Evolutionary conservation across 768 basidiomycete species (phyloP), one percentile per base, ranked within the genome.

Genomic region (Leccinum boreale): DNA sequence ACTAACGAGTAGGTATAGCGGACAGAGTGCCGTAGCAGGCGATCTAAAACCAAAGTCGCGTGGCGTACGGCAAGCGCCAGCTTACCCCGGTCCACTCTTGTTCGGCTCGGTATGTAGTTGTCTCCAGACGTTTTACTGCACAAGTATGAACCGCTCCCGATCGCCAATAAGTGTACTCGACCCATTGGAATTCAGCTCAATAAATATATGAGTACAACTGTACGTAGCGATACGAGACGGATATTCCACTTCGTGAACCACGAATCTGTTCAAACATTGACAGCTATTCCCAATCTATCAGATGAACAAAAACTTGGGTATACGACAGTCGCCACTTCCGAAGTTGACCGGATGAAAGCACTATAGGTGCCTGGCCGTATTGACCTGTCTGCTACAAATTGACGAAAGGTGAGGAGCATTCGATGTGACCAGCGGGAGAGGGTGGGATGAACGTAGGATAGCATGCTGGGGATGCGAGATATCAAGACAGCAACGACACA

Each of bases 401-500:
- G 28, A 55, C 42, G 58, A 61, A n/a, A 59, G 8, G 46, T 19
- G 46, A 55, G 45, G 57, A 51, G 52, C 47, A 56, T 23, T 14
- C 39, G n/a, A 39, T 39, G 17, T 4, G 36, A 39, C 36, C 36
- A 39, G 56, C 3, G 51, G n/a, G 15, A 14, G 26, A 36, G 19
- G 6, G n/a, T 15, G 49, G 36, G 21, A 35, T 53, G 53, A 10
- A 45, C 14, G 19, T 58, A 39, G 47, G 52, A 66, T 62, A 70
- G 63, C 67, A 58, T 67, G 68, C 58, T 36, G 12, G 46, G 35
- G 51, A 46, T 54, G 60, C 53, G 54, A 62, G 65, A 69, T 60
- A 65, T 62, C 67, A 66, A 65, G 58, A 71, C 58, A 70, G 68
- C 68, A 61, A 47, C 31, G 53, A 53, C 50, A 55, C 50, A 53